Evolutionary conservation across 805 yeast species (phyloP).

Genomic region (Candida peoriensis): DNA sequence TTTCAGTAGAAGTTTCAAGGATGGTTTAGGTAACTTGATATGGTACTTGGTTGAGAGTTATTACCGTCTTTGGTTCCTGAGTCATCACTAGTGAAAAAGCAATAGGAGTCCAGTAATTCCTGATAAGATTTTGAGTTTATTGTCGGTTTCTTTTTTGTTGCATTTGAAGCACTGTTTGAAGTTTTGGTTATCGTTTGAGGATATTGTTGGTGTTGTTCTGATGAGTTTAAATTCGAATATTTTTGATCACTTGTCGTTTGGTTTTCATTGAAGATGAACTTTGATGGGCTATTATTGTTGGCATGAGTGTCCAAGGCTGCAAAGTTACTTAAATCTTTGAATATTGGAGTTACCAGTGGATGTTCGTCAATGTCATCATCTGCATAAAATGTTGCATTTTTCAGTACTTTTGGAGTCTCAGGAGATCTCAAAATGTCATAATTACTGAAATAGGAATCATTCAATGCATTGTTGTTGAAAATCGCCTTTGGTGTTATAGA

Average conservation of each 20-base stretch:
- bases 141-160: conserved; percentile 24
- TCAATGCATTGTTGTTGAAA: not conserved
- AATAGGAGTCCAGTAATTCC: conserved; percentile 53
- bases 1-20: not conserved
- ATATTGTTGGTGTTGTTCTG: not conserved
- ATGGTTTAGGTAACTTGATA: conserved; percentile 3
- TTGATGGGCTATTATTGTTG: not conserved
- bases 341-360: conserved; percentile 8
- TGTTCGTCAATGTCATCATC: conserved; percentile 4
- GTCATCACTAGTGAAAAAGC: conserved; percentile 50
- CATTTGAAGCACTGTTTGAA: no score
- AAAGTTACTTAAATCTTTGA: conserved; percentile 9
- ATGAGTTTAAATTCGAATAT: no score
- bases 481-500: not conserved
- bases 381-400: conserved; percentile 2
- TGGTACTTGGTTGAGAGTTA: conserved; percentile 4
- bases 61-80: conserved; percentile 2
- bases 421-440: conserved; percentile 23
- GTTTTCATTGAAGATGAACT: not conserved
- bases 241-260: not conserved
- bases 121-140: conserved; percentile 50
- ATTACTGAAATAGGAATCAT: conserved; percentile 15
- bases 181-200: not conserved
- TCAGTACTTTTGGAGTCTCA: conserved; percentile 23
- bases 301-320: not conserved